Conservation (phyloP, 306 rosid genomes). For the Abrus precatorius region DNA sequence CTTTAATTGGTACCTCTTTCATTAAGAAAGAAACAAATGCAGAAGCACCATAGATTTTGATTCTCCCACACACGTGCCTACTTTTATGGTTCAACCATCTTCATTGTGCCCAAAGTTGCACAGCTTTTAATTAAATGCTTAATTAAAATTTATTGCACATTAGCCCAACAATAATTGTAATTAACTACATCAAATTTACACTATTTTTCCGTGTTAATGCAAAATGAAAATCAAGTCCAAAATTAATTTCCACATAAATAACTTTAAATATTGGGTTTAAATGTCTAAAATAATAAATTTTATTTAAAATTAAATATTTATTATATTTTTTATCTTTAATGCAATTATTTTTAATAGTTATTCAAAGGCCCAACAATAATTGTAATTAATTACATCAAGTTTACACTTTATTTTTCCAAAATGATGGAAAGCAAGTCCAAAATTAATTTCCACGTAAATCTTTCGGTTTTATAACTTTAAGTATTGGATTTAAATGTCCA, state of each 20-base stretch:
- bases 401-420: background rate
- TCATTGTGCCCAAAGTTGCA: background rate
- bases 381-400: background rate
- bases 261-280: too few species aligned
- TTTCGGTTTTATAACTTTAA: too few species aligned
- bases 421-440: background rate
- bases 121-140: constrained; percentile 21
- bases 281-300: too few species aligned
- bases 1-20: constrained; percentile 34
- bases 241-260: background rate
- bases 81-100: constrained; percentile 42
- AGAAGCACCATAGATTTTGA: constrained; percentile 39
- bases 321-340: too few species aligned
- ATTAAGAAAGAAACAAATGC: constrained; percentile 31
- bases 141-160: constrained; percentile 33
- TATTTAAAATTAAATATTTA: too few species aligned
- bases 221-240: background rate
- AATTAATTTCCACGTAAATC: background rate
- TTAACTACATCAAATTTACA: background rate
- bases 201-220: background rate
- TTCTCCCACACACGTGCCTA: constrained; percentile 53
- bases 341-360: too few species aligned
- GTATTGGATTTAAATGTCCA: too few species aligned
- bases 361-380: background rate
- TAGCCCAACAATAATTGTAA: background rate